Conservation (phyloP, 2,329 filamentous ascomycete genomes). For the Blumeriella jaapii region DNA sequence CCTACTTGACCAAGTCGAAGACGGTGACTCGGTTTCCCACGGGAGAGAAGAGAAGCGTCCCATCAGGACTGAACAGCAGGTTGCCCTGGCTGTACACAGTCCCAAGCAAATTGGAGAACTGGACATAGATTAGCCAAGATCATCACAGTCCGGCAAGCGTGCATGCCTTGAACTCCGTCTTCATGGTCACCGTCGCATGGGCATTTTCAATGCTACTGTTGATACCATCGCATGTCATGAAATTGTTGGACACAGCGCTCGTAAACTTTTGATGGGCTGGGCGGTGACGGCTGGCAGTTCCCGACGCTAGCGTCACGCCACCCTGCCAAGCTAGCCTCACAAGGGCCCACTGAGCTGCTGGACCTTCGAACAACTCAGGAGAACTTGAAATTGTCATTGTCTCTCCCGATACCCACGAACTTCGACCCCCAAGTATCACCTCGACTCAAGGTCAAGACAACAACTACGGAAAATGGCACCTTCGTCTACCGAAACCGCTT, state of each 20-base stretch:
- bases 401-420: conserved; percentile 1
- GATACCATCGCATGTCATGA: background rate
- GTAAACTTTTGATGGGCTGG: no score
- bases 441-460: background rate
- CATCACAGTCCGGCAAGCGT: background rate
- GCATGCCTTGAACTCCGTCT: conserved; percentile 93
- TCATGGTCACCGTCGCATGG: conserved; percentile 52
- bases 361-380: no score
- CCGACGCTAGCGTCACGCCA: no score
- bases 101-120: conserved; percentile 97
- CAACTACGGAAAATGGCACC: conserved; percentile 38
- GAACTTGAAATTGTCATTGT: no score
- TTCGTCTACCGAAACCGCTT: conserved; percentile 47
- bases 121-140: conserved; percentile 7
- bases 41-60: conserved; percentile 87
- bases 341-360: no score
- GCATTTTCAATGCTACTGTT: conserved; percentile 13
- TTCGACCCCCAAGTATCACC: no score
- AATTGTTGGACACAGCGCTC: no score
- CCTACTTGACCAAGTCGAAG: conserved; percentile 90
- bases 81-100: conserved; percentile 99
- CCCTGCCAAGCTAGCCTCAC: no score
- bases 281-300: no score
- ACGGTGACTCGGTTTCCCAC: conserved; percentile 93
- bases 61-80: conserved; percentile 90